Evolutionary conservation across 768 basidiomycete species (phyloP).

Genomic region (Ramaria rubella): DNA sequence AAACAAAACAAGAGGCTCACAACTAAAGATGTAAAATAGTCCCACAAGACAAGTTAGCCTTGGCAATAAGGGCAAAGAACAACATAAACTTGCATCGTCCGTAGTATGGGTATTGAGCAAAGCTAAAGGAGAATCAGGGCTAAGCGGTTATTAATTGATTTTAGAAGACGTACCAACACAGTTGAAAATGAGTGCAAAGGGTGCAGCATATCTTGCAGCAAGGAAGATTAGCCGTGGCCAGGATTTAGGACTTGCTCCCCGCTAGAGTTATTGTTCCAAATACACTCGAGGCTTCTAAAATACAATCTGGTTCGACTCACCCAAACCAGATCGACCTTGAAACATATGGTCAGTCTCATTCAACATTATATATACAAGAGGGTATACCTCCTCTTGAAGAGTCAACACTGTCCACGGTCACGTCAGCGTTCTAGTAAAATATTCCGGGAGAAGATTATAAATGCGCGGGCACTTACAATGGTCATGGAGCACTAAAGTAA

Average conservation of each 20-base stretch:
- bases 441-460: not conserved
- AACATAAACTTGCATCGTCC: not conserved
- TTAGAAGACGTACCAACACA: not conserved
- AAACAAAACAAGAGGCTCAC: not conserved
- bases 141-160: not conserved
- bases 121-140: not conserved
- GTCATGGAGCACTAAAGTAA: constrained; percentile 3
- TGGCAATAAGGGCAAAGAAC: too few relatives aligned
- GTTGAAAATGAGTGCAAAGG: constrained; percentile 1
- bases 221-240: constrained; percentile 8
- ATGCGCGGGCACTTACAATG: not conserved
- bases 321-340: constrained; percentile 8
- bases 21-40: not conserved
- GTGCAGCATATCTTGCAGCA: not conserved
- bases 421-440: not conserved
- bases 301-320: not conserved
- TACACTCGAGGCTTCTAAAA: not conserved
- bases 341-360: not conserved
- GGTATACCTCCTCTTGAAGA: not conserved
- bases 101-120: not conserved
- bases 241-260: not conserved
- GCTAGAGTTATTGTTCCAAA: not conserved
- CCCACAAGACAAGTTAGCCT: not conserved
- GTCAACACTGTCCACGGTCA: not conserved
- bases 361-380: not conserved